A percentile compares a stretch with the other conserved stretches of the same genome.
Evolutionary conservation across 352 stramenopile species (phyloP).

Genomic region (Phytopythium helicoides): DNA sequence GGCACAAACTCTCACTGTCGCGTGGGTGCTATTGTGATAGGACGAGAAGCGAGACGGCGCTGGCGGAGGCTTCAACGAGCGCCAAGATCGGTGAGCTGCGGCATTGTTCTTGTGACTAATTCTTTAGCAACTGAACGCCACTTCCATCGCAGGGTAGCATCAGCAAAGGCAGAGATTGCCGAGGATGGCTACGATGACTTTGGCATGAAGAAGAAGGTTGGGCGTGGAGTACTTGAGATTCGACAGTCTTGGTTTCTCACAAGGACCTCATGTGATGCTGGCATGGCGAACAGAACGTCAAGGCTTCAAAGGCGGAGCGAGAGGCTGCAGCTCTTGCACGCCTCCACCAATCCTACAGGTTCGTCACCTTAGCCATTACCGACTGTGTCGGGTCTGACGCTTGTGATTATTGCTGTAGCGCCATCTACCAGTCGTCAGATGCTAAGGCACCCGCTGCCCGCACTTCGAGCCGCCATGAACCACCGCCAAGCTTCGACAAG

Average conservation of each 20-base stretch:
- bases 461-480: too few species aligned
- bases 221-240: background rate
- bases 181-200: constrained; percentile 90
- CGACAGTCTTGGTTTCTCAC: too few species aligned
- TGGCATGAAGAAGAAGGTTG: constrained; percentile 77
- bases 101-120: background rate
- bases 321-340: constrained; percentile 79
- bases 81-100: constrained; percentile 64
- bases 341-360: constrained; percentile 79
- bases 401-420: too few species aligned
- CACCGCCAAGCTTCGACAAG: too few species aligned
- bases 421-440: constrained; percentile 35
- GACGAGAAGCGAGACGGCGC: constrained; percentile 78
- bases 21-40: constrained; percentile 26
- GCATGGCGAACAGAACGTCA: constrained; percentile 42
- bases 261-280: too few species aligned
- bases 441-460: background rate
- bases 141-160: constrained; percentile 72
- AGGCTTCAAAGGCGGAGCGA: constrained; percentile 69
- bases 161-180: constrained; percentile 69
- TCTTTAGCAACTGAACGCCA: too few species aligned
- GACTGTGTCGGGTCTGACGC: background rate
- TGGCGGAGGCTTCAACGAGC: constrained; percentile 83
- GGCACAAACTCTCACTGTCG: background rate
- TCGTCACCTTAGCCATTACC: too few species aligned